Base-by-base conservation (phyloP, 345 rosid genomes). In the Jatropha curcas region DNA sequence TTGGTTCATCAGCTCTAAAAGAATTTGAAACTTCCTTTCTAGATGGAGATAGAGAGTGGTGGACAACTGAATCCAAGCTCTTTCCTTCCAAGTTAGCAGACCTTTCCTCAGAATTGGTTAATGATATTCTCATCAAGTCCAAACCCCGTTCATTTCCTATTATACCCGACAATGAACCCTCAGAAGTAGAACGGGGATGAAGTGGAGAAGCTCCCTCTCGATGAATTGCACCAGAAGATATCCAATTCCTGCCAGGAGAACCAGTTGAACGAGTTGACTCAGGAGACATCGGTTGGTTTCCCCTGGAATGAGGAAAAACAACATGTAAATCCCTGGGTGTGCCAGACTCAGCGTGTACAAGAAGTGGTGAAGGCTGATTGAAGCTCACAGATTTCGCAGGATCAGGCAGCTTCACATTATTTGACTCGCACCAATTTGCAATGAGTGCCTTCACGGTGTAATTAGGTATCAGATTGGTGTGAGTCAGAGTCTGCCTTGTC, bases 361-460 rank as follows among this genome's bases (percentile, higher is more conserved):
- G 83, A 65, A 87, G 86, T 37, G 88, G 90, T 8, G 77, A 83
- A 14, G 84, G 81, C 84, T 88, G 93, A 75, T 83, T 84, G 73
- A 85, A 81, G 80, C 84, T 82, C 65, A 74, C 71, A 33, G 90
- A 79, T 76, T 85, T 88, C 55, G 71, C 61, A 19, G 95, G 91
- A 85, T 91, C 98, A 60, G 95, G 95, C 66, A 93, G 79, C 85
- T 83, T 90, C 64, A 96, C 97, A 71, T 93, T 81, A 74, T 96
- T 93, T 35, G 87, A 82, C 74, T 96, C 97, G 59, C 98, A 96
- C 99, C 99, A 96, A 77, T 84, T 90, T 39, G 92, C 93, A 51
- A 93, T 91, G 52, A 93, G 86, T 57, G 98, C 99, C 86, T 91
- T 96, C 22, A 93, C 97, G 16, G 92, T 93, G 85, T 90, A 96